Conservation (phyloP, 192 early-diverging fungal species). For the Coemansia sp. region DNA sequence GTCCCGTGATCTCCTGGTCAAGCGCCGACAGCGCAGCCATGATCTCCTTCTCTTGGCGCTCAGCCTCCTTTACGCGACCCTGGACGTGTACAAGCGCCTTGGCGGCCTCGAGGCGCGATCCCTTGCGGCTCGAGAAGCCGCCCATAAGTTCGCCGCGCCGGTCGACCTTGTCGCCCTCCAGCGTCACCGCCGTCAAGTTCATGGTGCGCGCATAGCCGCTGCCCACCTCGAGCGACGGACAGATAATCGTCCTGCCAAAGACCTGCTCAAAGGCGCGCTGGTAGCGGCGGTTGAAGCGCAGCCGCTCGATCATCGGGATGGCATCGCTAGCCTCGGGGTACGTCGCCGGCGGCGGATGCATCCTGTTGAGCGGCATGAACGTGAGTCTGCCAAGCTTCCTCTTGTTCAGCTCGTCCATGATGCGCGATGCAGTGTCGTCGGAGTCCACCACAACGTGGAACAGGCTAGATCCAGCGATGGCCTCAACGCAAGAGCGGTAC, state of each 20-base stretch:
- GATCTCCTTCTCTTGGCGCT: constrained; percentile 25
- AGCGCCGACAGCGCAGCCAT: constrained; percentile 34
- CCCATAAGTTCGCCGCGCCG: constrained; percentile 90
- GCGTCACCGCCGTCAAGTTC: constrained; percentile 80
- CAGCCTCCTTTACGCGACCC: constrained; percentile 21
- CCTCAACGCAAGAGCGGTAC: constrained; percentile 85
- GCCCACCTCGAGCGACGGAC: constrained; percentile 78
- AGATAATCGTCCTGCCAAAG: constrained; percentile 89
- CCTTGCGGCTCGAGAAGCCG: constrained; percentile 75
- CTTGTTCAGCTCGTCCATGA: constrained; percentile 57
- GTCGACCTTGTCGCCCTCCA: constrained; percentile 91
- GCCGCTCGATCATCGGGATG: constrained; percentile 78
- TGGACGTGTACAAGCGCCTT: constrained; percentile 55
- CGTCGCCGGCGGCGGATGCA: constrained; percentile 60
- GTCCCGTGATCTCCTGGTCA: constrained; percentile 63
- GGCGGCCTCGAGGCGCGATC: constrained; percentile 74
- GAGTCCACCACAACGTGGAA: constrained; percentile 97
- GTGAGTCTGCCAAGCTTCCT: constrained; percentile 83
- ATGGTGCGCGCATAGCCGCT: constrained; percentile 73
- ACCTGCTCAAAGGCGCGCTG: constrained; percentile 83
- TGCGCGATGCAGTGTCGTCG: constrained; percentile 79
- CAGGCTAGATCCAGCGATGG: constrained; percentile 80
- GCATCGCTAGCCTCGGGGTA: constrained; percentile 72
- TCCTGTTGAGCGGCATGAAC: constrained; percentile 92
- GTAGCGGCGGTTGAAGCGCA: constrained; percentile 70